phyloP scores from a whole-genome alignment of 768 basidiomycete species.

The Pulveroboletus sp. region DNA sequence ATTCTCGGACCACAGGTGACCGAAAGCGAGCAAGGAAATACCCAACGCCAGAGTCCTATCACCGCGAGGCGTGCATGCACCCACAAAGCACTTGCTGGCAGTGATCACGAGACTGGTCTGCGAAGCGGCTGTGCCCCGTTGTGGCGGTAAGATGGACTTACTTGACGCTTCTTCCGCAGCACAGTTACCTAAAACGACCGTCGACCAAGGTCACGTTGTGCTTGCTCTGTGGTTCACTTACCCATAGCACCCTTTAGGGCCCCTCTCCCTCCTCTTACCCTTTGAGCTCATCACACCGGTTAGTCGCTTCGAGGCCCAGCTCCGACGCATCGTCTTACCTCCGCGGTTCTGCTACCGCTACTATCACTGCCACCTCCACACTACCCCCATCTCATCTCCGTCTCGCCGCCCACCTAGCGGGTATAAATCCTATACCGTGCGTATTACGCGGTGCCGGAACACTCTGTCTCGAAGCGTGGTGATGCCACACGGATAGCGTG shows the following conservation, averaged over 20 bases:
- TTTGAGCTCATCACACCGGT: neutral
- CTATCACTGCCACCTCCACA: neutral
- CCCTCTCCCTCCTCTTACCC: neutral
- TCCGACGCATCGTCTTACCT: slow-evolving; percentile 1
- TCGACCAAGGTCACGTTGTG: no score
- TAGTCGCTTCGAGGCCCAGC: neutral
- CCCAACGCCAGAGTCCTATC: neutral
- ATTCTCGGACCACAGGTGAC: neutral
- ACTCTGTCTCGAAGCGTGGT: neutral
- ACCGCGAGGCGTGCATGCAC: neutral
- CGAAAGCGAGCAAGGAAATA: no score
- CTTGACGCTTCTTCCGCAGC: no score
- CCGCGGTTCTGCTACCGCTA: neutral
- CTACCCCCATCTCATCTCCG: slow-evolving; percentile 2
- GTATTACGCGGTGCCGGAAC: slow-evolving; percentile 5
- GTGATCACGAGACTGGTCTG: no score
- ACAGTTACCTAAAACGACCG: no score
- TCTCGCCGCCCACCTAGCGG: neutral
- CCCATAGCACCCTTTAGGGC: neutral
- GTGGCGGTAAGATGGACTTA: no score
- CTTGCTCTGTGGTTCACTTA: neutral
- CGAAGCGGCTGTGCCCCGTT: no score
- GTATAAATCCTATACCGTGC: neutral
- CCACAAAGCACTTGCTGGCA: no score
- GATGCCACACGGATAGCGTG: neutral